Evolutionary conservation across 2,329 filamentous ascomycete species (phyloP).

Genomic region (Exophiala viscosa): DNA sequence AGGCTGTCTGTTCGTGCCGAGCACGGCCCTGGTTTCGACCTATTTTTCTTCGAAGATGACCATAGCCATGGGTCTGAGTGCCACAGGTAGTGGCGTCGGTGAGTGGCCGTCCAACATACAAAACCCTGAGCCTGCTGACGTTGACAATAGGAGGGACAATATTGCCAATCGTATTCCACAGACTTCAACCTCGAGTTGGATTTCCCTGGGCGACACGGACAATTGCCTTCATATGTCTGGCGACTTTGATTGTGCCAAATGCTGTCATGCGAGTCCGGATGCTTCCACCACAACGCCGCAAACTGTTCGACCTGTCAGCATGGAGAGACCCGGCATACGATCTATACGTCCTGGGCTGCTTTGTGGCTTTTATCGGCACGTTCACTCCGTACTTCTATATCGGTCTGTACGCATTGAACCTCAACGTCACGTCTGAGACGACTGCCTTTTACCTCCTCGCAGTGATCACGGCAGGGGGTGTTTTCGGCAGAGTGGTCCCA

Average conservation of each 20-base stretch:
- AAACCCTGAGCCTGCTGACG: too few species aligned
- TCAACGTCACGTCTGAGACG: not conserved
- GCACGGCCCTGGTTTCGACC: constrained; percentile 44
- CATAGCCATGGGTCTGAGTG: too few species aligned
- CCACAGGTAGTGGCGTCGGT: too few species aligned
- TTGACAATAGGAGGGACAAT: too few species aligned
- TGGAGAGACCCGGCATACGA: constrained; percentile 1
- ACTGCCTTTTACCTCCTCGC: not conserved
- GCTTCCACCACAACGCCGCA: not conserved
- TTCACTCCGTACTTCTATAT: constrained; percentile 1
- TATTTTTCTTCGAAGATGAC: constrained; percentile 36
- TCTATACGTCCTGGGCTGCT: not conserved
- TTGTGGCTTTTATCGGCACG: not conserved
- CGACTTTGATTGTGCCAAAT: too few species aligned
- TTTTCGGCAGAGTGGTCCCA: not conserved
- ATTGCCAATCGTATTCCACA: too few species aligned
- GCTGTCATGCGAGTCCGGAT: not conserved
- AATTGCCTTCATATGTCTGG: too few species aligned
- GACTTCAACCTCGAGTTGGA: too few species aligned
- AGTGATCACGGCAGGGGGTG: not conserved
- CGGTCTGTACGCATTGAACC: not conserved
- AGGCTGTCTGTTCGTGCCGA: constrained; percentile 45
- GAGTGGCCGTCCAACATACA: too few species aligned
- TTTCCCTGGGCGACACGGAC: too few species aligned
- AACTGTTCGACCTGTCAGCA: not conserved